Base-by-base conservation (phyloP, 139 green algal species). In the Mesotaenium endlicherianum region DNA sequence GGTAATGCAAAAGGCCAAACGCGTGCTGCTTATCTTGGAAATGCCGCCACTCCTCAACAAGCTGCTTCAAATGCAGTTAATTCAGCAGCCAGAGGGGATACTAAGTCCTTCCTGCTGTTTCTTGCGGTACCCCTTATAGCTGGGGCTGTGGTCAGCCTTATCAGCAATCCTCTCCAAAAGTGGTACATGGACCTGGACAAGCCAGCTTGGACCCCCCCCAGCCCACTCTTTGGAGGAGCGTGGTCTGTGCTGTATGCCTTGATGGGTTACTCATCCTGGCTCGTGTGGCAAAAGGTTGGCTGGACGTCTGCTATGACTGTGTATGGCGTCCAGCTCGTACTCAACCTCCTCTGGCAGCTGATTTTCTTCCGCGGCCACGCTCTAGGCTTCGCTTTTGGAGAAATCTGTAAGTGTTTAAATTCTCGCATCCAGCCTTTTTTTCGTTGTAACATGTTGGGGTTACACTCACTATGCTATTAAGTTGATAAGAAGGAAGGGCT, bases 291-390 rank as follows among this genome's bases (percentile, higher is more conserved):
- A 20, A 8, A 71, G 16, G 80, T 39, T 16, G 80, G 80, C 4
- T 47, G 40, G 31, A 57, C 39, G 3, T 69, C 69, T 20, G 69
- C 80, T 38, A 8, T 86, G 17, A 34, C 39, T 38, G 20, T 86
- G n/a, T 86, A 86, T 70, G 70, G 26, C 1, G 8, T 72, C 20
- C 67, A 86, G 31, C 80, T 86, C 2, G 38, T 83, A 20, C 57
- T 86, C 57, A 86, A 86, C 75, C 39, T 86, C 31, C 38, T 82
- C 5, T 86, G 80, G 80, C 80, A 53, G 5, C 8, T 77, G 20
- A 31, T 84, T 30, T 84, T 72, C 57, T 84, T 84, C 31, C 34
- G 41, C n/a, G 38, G 31, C n/a, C 30, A 79, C n/a, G n/a, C n/a
- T n/a, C n/a, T n/a, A n/a, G n/a, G n/a, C n/a, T n/a, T n/a, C n/a